phyloP scores from a whole-genome alignment of 129 eudicot species.

The Arctium lappa region DNA sequence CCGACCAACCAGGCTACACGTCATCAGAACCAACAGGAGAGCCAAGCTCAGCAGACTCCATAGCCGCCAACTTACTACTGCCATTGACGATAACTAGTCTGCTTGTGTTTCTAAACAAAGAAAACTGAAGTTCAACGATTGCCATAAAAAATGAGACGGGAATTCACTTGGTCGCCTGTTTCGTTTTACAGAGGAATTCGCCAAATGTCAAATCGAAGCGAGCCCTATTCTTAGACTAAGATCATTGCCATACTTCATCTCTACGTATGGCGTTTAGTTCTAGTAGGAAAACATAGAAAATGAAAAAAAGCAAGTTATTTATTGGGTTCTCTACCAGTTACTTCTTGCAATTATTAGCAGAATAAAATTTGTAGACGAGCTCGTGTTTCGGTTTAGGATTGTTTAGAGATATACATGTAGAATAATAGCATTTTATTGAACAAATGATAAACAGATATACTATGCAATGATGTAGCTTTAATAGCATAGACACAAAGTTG shows the following conservation, averaged over 20 bases:
- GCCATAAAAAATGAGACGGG: constrained; percentile 27
- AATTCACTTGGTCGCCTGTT: constrained; percentile 37
- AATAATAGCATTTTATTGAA: constrained; percentile 19
- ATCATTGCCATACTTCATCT: constrained; percentile 30
- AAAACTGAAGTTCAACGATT: constrained; percentile 17
- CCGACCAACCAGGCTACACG: constrained; percentile 67
- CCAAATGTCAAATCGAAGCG: constrained; percentile 17
- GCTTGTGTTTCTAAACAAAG: constrained; percentile 40
- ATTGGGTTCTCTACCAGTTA: constrained; percentile 32
- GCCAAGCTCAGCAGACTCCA: constrained; percentile 56
- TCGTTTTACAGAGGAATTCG: constrained; percentile 31
- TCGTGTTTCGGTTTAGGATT: constrained; percentile 27
- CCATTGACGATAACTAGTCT: constrained; percentile 36
- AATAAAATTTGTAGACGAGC: constrained; percentile 38
- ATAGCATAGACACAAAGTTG: background rate
- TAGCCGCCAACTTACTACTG: constrained; percentile 33
- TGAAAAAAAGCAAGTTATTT: constrained; percentile 19
- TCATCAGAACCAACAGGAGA: constrained; percentile 68
- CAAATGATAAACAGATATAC: constrained; percentile 3
- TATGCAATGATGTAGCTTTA: background rate
- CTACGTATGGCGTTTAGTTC: constrained; percentile 38
- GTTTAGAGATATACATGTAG: constrained; percentile 17
- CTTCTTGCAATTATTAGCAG: constrained; percentile 40
- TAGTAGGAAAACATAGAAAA: constrained; percentile 42
- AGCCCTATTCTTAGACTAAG: constrained; percentile 33